phyloP scores from a whole-genome alignment of 129 eudicot genomes.

The Tagetes erecta region DNA sequence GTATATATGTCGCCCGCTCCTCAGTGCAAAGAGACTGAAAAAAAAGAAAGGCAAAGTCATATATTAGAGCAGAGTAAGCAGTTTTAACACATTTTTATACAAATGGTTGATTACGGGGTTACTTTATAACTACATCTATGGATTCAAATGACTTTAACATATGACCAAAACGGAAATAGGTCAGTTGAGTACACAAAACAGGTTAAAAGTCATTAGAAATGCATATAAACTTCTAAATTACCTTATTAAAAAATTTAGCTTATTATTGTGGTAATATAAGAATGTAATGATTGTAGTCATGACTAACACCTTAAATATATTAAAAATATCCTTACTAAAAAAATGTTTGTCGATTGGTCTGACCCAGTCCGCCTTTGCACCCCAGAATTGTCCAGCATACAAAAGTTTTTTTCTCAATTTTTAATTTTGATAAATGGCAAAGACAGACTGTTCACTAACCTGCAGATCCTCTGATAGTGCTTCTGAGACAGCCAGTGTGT shows the following conservation, averaged over 20 bases:
- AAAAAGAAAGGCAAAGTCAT: conserved; percentile 19
- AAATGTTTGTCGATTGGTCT: background rate
- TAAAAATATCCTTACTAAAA: background rate
- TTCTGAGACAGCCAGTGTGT: conserved; percentile 94
- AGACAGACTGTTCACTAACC: conserved; percentile 41
- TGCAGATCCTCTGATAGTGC: conserved; percentile 74
- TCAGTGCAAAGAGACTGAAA: conserved; percentile 70
- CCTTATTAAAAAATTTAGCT: background rate
- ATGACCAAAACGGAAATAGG: background rate
- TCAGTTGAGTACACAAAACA: background rate
- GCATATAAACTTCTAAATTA: background rate
- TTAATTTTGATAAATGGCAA: background rate
- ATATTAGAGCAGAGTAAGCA: background rate
- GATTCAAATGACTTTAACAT: background rate
- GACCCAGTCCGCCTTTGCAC: background rate
- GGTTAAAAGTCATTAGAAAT: background rate
- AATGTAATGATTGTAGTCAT: background rate
- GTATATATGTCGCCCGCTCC: conserved; percentile 54
- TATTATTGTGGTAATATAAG: background rate
- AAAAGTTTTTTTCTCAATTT: no score
- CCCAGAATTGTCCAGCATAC: background rate
- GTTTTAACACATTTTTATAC: background rate
- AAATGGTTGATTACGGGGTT: background rate
- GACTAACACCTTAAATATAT: background rate
- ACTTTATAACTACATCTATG: background rate